Evolutionary conservation across 2,329 filamentous ascomycete genomes (phyloP).

Genomic region (Fusarium mangiferae): DNA sequence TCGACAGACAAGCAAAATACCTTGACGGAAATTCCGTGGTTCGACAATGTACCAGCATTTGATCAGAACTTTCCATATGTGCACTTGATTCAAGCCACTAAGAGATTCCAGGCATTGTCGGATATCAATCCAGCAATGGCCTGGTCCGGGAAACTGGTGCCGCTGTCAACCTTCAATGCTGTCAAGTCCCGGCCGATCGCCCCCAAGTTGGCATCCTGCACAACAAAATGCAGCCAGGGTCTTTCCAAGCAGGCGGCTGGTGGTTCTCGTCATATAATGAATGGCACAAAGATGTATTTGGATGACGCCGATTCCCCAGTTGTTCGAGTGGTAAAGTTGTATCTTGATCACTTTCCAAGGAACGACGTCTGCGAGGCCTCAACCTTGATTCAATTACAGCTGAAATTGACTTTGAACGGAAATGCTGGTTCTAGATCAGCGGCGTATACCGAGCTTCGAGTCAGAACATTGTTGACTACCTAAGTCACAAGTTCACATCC

Average conservation of each 20-base stretch:
- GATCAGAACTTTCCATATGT: background rate
- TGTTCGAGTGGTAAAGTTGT: background rate
- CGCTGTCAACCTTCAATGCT: conserved; percentile 12
- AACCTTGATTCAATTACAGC: background rate
- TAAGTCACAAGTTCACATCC: background rate
- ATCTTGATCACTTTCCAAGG: background rate
- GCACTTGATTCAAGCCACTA: background rate
- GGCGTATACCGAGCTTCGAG: background rate
- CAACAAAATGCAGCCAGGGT: conserved; percentile 6
- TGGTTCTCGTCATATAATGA: conserved; percentile 1
- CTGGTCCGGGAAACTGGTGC: conserved; percentile 25
- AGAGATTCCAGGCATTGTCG: conserved; percentile 19
- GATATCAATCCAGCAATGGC: conserved; percentile 20
- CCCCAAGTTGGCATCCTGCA: conserved; percentile 12
- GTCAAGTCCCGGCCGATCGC: conserved; percentile 28
- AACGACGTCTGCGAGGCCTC: conserved; percentile 1
- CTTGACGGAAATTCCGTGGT: background rate
- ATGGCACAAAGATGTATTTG: conserved; percentile 1
- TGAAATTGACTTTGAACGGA: background rate
- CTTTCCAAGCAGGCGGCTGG: background rate
- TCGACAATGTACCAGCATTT: background rate
- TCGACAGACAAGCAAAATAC: background rate
- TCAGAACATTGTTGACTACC: background rate
- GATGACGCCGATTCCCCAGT: conserved; percentile 14
- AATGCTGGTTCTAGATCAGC: background rate